Evolutionary conservation across 176 grass and related monocot species (phyloP).

Genomic region (Oryza longistaminata): DNA sequence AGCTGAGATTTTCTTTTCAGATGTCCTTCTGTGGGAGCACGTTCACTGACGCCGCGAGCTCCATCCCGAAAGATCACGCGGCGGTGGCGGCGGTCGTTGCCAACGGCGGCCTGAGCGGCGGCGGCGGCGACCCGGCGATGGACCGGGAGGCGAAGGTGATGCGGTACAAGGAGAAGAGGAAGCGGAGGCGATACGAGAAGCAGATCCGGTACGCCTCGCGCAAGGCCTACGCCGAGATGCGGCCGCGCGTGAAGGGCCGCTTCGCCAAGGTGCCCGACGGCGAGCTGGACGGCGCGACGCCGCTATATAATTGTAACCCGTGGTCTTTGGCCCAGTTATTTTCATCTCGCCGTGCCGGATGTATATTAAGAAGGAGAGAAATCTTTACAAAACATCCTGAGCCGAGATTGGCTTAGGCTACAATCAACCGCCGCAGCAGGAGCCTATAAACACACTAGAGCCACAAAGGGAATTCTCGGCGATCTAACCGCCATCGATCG

Average conservation of each 20-base stretch:
- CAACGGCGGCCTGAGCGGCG: constrained; percentile 6
- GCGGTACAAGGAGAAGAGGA: constrained; percentile 93
- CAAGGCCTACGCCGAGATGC: constrained; percentile 92
- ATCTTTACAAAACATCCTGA: no score
- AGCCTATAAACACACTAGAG: no score
- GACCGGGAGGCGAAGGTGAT: constrained; percentile 80
- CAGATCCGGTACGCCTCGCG: constrained; percentile 88
- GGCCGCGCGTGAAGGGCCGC: constrained; percentile 86
- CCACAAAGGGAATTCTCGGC: no score
- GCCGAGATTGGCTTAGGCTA: no score
- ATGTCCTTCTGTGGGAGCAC: constrained; percentile 46
- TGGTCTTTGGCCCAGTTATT: no score
- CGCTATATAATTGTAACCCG: background rate
- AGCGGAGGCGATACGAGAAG: constrained; percentile 86
- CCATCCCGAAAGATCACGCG: constrained; percentile 34
- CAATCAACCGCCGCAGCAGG: no score
- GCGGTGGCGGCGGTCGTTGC: background rate
- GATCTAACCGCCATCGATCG: no score
- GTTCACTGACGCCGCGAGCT: constrained; percentile 40
- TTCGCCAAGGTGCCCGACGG: constrained; percentile 80
- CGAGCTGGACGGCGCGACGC: constrained; percentile 6
- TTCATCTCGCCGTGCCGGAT: no score
- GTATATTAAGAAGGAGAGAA: no score
- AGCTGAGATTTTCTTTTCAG: constrained; percentile 25
- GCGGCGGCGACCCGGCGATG: constrained; percentile 31